Evolutionary conservation across 2,329 filamentous ascomycete species (phyloP), one percentile per base, ranked within the genome.

Genomic region (Mycosphaerella arachidis): DNA sequence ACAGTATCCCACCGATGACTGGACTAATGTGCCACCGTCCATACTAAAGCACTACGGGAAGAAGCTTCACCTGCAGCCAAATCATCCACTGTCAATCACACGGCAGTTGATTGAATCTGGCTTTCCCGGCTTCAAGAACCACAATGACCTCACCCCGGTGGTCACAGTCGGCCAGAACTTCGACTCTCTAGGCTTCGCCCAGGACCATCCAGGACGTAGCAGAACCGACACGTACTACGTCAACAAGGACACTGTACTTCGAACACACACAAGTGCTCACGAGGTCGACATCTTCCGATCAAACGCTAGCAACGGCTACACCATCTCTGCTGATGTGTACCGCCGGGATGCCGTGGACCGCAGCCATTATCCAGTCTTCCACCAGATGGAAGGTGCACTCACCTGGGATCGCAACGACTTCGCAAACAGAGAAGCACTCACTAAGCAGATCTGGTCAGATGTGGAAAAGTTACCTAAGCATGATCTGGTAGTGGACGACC

Each of bases 311-410:
- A 83, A 86, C 40, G 94, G 93, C 3, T 99, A 92, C 73, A 88
- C 96, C 35, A 90, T 99, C 72, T 89, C 89, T 60, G 94, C 93
- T 27, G 94, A 99, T 74, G 94, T 99, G 18, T 99, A 97, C 75
- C 86, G 94, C 48, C 84, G 94, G 65, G 94, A 99, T 83, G 92
- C 93, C 58, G 89, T 99, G 70, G 94, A 99, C 76, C 86, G 90
- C 58, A 94, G 88, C 68, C 94, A 99, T 77, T 97, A 97, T 76
- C 94, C 94, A 0, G 86, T 96, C 60, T 99, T 99, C 76, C 94
- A 99, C 77, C 94, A 99, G 78, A 97, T 97, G 92, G 94, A 99
- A 75, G 93, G 92, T 12, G 93, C 93, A 8, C 83, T 89, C 67
- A 88, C 92, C 56, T 99, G 94, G 93, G 89, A 94, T 71, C 84